phyloP scores from a whole-genome alignment of 495 filamentous ascomycete genomes.

The Hamigera avellanea region DNA sequence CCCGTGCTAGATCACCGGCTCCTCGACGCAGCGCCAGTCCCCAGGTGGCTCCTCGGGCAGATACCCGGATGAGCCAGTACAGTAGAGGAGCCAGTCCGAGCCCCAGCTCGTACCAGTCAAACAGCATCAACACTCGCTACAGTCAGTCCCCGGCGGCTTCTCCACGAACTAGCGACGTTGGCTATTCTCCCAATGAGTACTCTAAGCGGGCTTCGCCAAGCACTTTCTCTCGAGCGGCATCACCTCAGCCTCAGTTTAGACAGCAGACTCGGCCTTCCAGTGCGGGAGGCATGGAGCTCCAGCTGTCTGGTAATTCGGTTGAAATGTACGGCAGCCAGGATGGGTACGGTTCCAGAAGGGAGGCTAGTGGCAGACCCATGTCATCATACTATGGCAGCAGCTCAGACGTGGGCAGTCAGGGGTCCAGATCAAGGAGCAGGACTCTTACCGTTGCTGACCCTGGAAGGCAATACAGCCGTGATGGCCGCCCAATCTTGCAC shows the following conservation, averaged over 20 bases:
- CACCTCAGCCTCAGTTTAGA: slow-evolving; percentile 45
- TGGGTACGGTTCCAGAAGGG: slow-evolving; percentile 42
- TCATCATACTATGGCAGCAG: slow-evolving; percentile 50
- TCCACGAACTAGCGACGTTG: slow-evolving; percentile 44
- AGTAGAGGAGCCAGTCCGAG: slow-evolving; percentile 24
- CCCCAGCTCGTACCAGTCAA: slow-evolving; percentile 28
- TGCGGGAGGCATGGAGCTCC: slow-evolving; percentile 67
- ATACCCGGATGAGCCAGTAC: slow-evolving; percentile 25
- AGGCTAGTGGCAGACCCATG: slow-evolving; percentile 32
- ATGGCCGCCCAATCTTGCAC: slow-evolving; percentile 80
- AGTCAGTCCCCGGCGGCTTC: slow-evolving; percentile 27
- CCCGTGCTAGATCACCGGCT: slow-evolving; percentile 38
- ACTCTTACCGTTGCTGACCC: slow-evolving; percentile 53
- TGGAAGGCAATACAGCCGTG: slow-evolving; percentile 64
- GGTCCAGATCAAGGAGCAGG: slow-evolving; percentile 59
- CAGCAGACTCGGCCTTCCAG: slow-evolving; percentile 53
- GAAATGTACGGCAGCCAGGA: slow-evolving; percentile 39
- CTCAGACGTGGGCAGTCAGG: slow-evolving; percentile 24
- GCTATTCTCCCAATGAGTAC: slow-evolving; percentile 39
- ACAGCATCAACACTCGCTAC: slow-evolving; percentile 28
- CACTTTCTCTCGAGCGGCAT: slow-evolving; percentile 40
- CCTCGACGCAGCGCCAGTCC: slow-evolving; percentile 46
- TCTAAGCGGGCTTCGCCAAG: slow-evolving; percentile 43
- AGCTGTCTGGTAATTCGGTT: slow-evolving; percentile 48
- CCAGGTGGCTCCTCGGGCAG: slow-evolving; percentile 8